Evolutionary conservation across 441 rosid species (phyloP).

Genomic region (Geranium incanum): DNA sequence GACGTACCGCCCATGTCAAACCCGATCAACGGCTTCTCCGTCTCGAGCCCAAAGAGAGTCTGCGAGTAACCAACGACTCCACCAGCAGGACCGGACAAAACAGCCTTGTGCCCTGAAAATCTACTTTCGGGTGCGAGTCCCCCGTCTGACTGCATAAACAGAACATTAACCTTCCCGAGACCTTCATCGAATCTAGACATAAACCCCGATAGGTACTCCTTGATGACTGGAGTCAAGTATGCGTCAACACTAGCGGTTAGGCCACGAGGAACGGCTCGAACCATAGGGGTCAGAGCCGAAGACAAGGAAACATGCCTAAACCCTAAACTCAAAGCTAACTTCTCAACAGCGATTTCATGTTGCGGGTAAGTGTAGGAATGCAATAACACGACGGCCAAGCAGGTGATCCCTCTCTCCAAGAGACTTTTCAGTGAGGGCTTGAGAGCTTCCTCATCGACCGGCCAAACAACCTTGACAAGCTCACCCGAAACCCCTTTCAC

Average conservation of each 20-base stretch:
- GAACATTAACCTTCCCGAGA: slow-evolving; percentile 62
- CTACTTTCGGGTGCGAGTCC: slow-evolving; percentile 87
- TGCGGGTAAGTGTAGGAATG: slow-evolving; percentile 84
- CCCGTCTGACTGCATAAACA: slow-evolving; percentile 97
- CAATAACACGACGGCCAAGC: slow-evolving; percentile 85
- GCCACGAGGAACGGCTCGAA: slow-evolving; percentile 95
- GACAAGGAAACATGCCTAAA: slow-evolving; percentile 85
- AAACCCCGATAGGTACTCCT: slow-evolving; percentile 81
- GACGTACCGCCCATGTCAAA: slow-evolving; percentile 99
- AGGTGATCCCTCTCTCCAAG: slow-evolving; percentile 67
- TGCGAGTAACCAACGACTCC: slow-evolving; percentile 97
- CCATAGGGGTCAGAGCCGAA: slow-evolving; percentile 88
- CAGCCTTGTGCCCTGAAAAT: slow-evolving; percentile 95
- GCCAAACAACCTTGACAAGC: slow-evolving; percentile 63
- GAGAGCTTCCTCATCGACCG: slow-evolving; percentile 51
- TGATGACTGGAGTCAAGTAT: slow-evolving; percentile 79
- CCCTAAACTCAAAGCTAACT: slow-evolving; percentile 66
- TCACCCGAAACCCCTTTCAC: slow-evolving; percentile 80
- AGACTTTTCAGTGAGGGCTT: slow-evolving; percentile 47
- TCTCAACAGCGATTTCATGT: slow-evolving; percentile 71
- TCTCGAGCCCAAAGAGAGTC: slow-evolving; percentile 85
- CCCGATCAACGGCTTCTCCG: slow-evolving; percentile 86
- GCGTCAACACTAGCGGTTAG: slow-evolving; percentile 94
- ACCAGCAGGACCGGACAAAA: slow-evolving; percentile 94
- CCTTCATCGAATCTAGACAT: slow-evolving; percentile 79